These are phyloP conservation scores for Brassica rapa DNA, from an alignment of 345 rosid species.

Conservation along the genomic window DNA sequence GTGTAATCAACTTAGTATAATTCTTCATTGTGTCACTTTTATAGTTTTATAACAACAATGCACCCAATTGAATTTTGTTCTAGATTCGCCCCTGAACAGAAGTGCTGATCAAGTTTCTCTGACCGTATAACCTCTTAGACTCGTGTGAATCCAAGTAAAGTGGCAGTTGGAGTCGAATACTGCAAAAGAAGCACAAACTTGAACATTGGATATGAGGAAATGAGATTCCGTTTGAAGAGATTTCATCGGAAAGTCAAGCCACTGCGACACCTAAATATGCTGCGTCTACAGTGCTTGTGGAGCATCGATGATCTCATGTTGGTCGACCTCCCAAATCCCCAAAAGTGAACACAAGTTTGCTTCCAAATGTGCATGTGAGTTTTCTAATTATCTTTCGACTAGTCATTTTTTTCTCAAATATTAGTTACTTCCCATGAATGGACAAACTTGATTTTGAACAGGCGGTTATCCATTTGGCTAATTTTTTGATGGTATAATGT, in stretches of 20 bases:
- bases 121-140: no score
- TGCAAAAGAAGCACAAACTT: slow-evolving; percentile 60
- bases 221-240: slow-evolving; percentile 65
- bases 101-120: no score
- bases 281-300: slow-evolving; percentile 39
- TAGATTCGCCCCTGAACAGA: no score
- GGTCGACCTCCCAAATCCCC: slow-evolving; percentile 50
- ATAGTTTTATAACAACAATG: no score
- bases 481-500: background rate
- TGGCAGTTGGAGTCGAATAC: no score
- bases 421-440: background rate
- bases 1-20: no score
- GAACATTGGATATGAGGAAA: slow-evolving; percentile 67
- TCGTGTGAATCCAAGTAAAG: no score
- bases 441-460: background rate
- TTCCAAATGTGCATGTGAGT: slow-evolving; percentile 58
- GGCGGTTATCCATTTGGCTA: background rate
- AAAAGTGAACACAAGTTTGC: slow-evolving; percentile 45
- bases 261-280: slow-evolving; percentile 66
- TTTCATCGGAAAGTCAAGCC: slow-evolving; percentile 78
- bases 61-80: no score
- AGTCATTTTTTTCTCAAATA: background rate
- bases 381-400: background rate
- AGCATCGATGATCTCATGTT: slow-evolving; percentile 55
- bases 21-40: no score